These are phyloP conservation scores for Immersiella caudata DNA, from an alignment of 495 filamentous ascomycete species.

Conservation along the genomic window DNA sequence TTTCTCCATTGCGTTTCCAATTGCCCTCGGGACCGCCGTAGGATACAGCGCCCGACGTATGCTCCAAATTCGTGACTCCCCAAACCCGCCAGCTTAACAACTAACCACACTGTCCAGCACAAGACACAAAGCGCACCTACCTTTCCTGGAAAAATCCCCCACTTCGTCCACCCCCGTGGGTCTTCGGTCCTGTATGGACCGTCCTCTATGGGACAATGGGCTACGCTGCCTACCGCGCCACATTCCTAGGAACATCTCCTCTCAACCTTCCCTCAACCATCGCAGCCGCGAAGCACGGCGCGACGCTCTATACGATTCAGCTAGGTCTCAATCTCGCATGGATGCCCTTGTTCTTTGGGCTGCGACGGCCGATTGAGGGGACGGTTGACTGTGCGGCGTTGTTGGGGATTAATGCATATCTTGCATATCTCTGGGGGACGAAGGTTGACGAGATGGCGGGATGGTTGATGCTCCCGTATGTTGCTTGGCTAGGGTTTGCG, in stretches of 20 bases:
- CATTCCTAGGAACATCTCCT: constrained; percentile 56
- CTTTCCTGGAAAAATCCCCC: constrained; percentile 75
- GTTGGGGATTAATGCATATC: constrained; percentile 65
- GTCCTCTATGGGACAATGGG: constrained; percentile 86
- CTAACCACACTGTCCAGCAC: constrained; percentile 33
- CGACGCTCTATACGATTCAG: constrained; percentile 80
- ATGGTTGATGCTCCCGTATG: constrained; percentile 75
- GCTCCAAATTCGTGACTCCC: constrained; percentile 21
- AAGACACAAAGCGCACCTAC: constrained; percentile 62
- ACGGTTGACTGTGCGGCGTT: constrained; percentile 75
- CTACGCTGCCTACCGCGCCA: constrained; percentile 74
- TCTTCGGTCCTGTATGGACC: constrained; percentile 88
- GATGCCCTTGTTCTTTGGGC: constrained; percentile 91
- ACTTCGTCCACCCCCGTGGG: constrained; percentile 71
- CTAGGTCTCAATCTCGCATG: constrained; percentile 81
- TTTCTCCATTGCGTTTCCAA: constrained; percentile 69
- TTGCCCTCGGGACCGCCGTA: constrained; percentile 64
- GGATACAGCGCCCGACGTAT: constrained; percentile 64
- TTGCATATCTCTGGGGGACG: constrained; percentile 73
- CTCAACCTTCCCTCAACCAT: constrained; percentile 33
- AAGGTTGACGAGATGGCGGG: constrained; percentile 68
- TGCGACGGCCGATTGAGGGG: constrained; percentile 70
- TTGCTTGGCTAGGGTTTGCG: constrained; percentile 82
- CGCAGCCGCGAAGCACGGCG: constrained; percentile 55
- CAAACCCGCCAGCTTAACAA: constrained; percentile 11